Conservation (phyloP, 176 grass and related monocot genomes). For the Triticum dicoccoides region DNA sequence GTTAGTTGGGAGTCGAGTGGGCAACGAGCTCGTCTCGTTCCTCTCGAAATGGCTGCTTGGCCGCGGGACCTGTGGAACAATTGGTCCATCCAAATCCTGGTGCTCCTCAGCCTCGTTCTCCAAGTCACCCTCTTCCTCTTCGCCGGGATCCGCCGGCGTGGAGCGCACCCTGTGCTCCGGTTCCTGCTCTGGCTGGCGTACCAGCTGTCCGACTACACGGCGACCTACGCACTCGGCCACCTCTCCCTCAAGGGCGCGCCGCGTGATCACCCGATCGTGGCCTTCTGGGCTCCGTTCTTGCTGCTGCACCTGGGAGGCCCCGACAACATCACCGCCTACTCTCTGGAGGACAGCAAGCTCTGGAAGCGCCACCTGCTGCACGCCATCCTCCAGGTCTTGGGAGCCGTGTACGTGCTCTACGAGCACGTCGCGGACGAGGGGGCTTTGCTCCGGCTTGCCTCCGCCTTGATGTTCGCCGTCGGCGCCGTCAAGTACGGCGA, state of each 20-base stretch:
- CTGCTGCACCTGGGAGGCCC: no score
- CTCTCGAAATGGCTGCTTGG: background rate
- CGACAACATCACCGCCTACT: no score
- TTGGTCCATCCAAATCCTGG: background rate
- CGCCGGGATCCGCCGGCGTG: background rate
- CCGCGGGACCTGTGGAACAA: background rate
- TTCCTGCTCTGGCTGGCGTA: constrained; percentile 23
- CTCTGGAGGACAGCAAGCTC: no score
- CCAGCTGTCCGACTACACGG: background rate
- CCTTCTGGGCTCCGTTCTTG: no score
- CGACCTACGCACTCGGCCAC: no score
- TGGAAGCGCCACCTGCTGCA: no score
- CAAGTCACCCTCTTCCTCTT: background rate
- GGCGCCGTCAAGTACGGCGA: background rate
- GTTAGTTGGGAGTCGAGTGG: no score
- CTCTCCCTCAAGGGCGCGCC: background rate
- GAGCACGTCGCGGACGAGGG: background rate
- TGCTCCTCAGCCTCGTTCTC: background rate
- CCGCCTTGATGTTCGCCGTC: background rate
- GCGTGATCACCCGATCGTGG: background rate
- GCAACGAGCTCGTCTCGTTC: no score
- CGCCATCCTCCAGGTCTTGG: no score
- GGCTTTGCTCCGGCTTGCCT: background rate
- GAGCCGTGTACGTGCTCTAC: no score
- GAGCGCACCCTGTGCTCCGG: background rate